These are phyloP conservation scores for Fusarium tjaetaba DNA, from an alignment of 2,329 filamentous ascomycete species.

Conservation along the genomic window DNA sequence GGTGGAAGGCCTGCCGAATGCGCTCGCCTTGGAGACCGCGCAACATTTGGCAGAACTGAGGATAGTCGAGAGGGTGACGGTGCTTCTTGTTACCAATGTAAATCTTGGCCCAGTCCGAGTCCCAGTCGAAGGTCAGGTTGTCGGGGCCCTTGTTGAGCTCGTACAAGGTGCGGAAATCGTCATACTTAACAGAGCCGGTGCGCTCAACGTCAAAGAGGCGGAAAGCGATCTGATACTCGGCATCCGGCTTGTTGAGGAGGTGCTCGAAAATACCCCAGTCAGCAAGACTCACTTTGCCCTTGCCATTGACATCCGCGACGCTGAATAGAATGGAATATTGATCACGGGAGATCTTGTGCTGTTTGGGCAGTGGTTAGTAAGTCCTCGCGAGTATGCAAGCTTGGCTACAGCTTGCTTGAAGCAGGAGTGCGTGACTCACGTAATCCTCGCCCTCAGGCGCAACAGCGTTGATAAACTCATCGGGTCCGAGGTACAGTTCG, in stretches of 20 bases:
- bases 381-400: conserved; percentile 9
- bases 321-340: conserved; percentile 94
- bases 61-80: conserved; percentile 91
- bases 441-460: conserved; percentile 90
- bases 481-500: conserved; percentile 81
- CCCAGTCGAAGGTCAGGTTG: conserved; percentile 95
- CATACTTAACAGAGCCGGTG: conserved; percentile 87
- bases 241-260: conserved; percentile 90
- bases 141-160: conserved; percentile 87
- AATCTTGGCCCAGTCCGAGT: conserved; percentile 93
- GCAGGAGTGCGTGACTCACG: conserved; percentile 65
- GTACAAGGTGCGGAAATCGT: conserved; percentile 86
- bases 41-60: conserved; percentile 98
- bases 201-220: conserved; percentile 91
- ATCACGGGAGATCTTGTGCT: conserved; percentile 98
- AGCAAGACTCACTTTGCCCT: conserved; percentile 77
- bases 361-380: conserved; percentile 33
- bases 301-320: conserved; percentile 83
- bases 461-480: conserved; percentile 92
- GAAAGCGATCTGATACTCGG: conserved; percentile 99
- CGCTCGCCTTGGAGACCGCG: conserved; percentile 95
- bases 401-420: background rate
- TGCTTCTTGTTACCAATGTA: conserved; percentile 91
- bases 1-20: conserved; percentile 92
- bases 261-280: conserved; percentile 97